Evolutionary conservation across 805 yeast genomes (phyloP), one percentile per base, ranked within the genome.

Genomic region (Yarrowia divulgata): DNA sequence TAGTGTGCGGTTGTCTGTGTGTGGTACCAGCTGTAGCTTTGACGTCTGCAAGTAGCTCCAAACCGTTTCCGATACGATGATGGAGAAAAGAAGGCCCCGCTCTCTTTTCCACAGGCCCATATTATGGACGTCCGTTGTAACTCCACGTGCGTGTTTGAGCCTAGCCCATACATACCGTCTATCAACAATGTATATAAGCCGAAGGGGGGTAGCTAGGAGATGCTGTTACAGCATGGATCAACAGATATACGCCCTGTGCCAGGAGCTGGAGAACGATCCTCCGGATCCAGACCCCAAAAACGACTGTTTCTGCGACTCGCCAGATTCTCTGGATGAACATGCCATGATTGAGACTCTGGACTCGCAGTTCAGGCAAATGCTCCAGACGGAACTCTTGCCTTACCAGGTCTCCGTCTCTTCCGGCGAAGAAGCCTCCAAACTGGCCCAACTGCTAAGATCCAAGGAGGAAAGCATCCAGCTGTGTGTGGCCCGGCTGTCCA

Each of bases 211-310:
- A n/a, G n/a, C n/a, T n/a, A n/a, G n/a, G 29, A 23, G 29, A 23
- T 23, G 29, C 29, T 23, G 4, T 23, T 23, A 23, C 29, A 23
- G 4, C 34, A 52, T 52, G 58, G 58, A 52, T n/a, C 43, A 37
- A 6, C 58, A 52, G 18, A 52, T 52, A 9, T 52, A 52, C 58
- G 58, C 58, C 7, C 32, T 52, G 18, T 52, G 58, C 9, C 43
- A 35, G n/a, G 58, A 52, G 42, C 29, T 52, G 42, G 58, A 52
- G 32, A 29, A 32, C n/a, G 12, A 52, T 13, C 58, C 58, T 35
- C 43, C 43, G 10, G 12, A 34, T 12, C 6, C 10, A 1, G 58
- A 52, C 32, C 58, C 58, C 10, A 18, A 35, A 18, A 18, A 35
- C 43, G 58, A 52, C 43, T 8, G 4, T 9, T 52, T 52, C n/a